Percentiles rank a stretch among this genome's conserved stretches.
These are phyloP conservation scores for Meyerozyma sp. DNA, from an alignment of 1,139 yeast species.

Conservation along the genomic window DNA sequence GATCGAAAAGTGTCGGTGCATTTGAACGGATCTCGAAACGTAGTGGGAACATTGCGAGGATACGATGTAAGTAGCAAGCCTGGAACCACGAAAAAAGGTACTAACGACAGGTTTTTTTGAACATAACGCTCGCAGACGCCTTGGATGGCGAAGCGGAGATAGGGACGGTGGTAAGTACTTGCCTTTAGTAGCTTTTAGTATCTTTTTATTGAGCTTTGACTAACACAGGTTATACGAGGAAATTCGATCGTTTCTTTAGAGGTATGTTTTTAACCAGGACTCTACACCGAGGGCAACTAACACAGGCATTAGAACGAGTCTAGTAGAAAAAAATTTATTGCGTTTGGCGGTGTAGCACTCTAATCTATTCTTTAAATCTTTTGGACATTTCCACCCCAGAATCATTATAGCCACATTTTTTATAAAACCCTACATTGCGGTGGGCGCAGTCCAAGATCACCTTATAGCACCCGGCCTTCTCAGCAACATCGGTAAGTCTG, in stretches of 20 bases:
- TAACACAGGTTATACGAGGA: slow-evolving; percentile 50
- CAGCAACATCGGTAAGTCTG: slow-evolving; percentile 56
- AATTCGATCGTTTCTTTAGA: slow-evolving; percentile 57
- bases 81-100: slow-evolving; percentile 2
- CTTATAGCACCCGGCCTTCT: slow-evolving; percentile 70
- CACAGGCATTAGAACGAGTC: slow-evolving; percentile 21
- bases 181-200: neutral
- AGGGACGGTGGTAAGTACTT: slow-evolving; percentile 46
- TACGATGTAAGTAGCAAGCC: slow-evolving; percentile 52
- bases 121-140: slow-evolving; percentile 70
- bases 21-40: slow-evolving; percentile 68
- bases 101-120: slow-evolving; percentile 51
- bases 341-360: neutral
- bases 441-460: slow-evolving; percentile 85
- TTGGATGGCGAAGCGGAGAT: slow-evolving; percentile 56
- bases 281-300: neutral
- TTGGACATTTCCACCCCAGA: slow-evolving; percentile 73
- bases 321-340: slow-evolving; percentile 3
- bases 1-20: slow-evolving; percentile 68
- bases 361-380: slow-evolving; percentile 13
- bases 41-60: slow-evolving; percentile 71
- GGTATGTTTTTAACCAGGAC: slow-evolving; percentile 22
- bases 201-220: slow-evolving; percentile 8
- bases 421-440: slow-evolving; percentile 77
- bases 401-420: slow-evolving; percentile 68